Conservation (phyloP, 176 grass and related monocot genomes). For the Oryza meridionalis region DNA sequence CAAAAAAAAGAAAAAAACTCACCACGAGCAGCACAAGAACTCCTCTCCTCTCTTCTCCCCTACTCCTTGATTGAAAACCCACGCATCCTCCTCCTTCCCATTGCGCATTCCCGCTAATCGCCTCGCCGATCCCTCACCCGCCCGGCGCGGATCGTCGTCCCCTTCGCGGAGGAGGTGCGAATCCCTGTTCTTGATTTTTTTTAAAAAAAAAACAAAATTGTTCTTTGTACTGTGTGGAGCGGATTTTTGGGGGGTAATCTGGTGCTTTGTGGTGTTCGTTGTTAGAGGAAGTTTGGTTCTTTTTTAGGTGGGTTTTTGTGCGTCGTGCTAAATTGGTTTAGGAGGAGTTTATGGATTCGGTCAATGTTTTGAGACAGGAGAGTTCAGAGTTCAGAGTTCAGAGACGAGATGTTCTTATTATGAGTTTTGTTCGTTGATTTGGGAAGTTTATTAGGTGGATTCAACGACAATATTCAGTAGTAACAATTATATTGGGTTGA, state of each 20-base stretch:
- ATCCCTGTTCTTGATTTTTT: not conserved
- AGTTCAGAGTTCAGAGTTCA: not conserved
- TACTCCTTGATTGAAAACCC: not conserved
- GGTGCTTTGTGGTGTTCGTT: not conserved
- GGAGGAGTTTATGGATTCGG: constrained; percentile 12
- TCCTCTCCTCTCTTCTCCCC: too few species aligned
- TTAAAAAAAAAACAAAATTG: too few species aligned
- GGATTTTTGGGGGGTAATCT: not conserved
- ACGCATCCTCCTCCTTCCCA: not conserved
- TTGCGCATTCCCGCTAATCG: constrained; percentile 22
- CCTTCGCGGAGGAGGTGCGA: not conserved
- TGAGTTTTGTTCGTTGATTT: not conserved
- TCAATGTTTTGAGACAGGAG: not conserved
- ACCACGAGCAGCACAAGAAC: too few species aligned
- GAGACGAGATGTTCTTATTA: not conserved
- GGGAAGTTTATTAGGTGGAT: not conserved
- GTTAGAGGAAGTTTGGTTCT: not conserved
- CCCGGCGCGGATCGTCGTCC: too few species aligned
- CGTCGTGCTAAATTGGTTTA: not conserved
- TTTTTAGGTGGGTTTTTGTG: not conserved
- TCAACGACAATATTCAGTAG: too few species aligned
- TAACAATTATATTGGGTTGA: not conserved
- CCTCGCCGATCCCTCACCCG: not conserved
- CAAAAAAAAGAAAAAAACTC: too few species aligned
- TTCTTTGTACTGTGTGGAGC: not conserved